Evolutionary conservation across 2,329 filamentous ascomycete genomes (phyloP).

Genomic region (Ophiostoma sp.): DNA sequence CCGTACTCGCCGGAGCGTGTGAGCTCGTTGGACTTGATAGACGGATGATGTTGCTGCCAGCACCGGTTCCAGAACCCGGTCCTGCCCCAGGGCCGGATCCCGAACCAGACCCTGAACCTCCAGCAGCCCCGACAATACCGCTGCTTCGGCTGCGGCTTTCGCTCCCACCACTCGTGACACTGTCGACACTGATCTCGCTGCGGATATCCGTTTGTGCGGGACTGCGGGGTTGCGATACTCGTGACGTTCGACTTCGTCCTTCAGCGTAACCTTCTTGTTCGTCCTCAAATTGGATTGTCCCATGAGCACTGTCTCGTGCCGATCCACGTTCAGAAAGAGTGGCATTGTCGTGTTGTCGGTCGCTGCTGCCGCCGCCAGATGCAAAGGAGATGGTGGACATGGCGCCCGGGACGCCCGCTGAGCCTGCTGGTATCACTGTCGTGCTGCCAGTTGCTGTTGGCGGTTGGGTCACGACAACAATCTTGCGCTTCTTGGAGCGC

Average conservation of each 20-base stretch:
- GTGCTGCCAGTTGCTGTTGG: constrained; percentile 23
- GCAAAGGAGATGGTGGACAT: constrained; percentile 32
- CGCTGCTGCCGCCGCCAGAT: constrained; percentile 27
- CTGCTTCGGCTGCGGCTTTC: constrained; percentile 20
- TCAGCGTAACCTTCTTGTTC: constrained; percentile 11
- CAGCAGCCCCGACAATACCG: not conserved
- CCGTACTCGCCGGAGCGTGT: constrained; percentile 40
- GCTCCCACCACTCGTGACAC: constrained; percentile 64
- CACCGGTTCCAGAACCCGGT: constrained; percentile 30
- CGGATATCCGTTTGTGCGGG: constrained; percentile 55
- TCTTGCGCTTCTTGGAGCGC: constrained; percentile 62
- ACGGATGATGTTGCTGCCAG: constrained; percentile 41
- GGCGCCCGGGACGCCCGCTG: not conserved
- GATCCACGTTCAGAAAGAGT: constrained; percentile 42
- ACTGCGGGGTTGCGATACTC: constrained; percentile 33
- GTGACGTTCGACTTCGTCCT: not conserved
- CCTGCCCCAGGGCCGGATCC: constrained; percentile 1
- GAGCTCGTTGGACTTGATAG: constrained; percentile 46
- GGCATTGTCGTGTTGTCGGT: constrained; percentile 37
- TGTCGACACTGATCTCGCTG: constrained; percentile 72
- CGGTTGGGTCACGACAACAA: constrained; percentile 47
- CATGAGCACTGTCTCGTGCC: constrained; percentile 28
- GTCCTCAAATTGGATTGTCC: constrained; percentile 10
- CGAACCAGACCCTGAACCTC: not conserved
- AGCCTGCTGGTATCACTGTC: not conserved